A percentile compares a stretch with the other conserved stretches of the same genome.
Evolutionary conservation across 2,329 filamentous ascomycete species (phyloP).

Genomic region (Clonostachys rosea): DNA sequence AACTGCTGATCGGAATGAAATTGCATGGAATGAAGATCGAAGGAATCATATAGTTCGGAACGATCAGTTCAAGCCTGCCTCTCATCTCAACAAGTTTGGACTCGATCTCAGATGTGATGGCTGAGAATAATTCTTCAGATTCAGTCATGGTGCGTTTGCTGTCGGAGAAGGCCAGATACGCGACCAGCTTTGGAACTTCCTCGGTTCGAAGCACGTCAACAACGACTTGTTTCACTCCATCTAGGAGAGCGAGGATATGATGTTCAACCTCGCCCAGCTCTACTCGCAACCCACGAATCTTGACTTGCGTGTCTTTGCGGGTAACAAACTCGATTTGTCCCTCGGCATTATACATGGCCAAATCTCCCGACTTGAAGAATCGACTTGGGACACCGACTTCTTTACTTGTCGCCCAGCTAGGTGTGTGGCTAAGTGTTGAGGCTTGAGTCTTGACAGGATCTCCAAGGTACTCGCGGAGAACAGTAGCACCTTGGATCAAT

Average conservation of each 20-base stretch:
- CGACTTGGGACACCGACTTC: neutral
- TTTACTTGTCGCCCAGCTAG: neutral
- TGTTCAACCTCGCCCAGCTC: slow-evolving; percentile 3
- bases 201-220: neutral
- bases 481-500: slow-evolving; percentile 1
- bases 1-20: slow-evolving; percentile 6
- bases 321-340: neutral
- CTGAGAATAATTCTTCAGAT: too few species aligned
- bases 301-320: slow-evolving; percentile 3
- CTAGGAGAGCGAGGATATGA: neutral
- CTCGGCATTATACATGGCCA: neutral
- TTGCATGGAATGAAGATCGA: slow-evolving; percentile 6
- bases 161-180: neutral
- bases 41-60: slow-evolving; percentile 9
- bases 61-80: too few species aligned
- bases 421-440: neutral
- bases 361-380: neutral
- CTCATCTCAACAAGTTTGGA: too few species aligned
- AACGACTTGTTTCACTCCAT: neutral
- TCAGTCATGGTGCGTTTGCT: slow-evolving; percentile 1
- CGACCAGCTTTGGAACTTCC: neutral
- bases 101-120: too few species aligned
- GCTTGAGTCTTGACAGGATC: neutral
- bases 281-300: slow-evolving; percentile 2
- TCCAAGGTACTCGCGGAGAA: slow-evolving; percentile 1